These are phyloP conservation scores for Sugiyamaella paludigena DNA, from an alignment of 1,139 yeast species.

Conservation along the genomic window DNA sequence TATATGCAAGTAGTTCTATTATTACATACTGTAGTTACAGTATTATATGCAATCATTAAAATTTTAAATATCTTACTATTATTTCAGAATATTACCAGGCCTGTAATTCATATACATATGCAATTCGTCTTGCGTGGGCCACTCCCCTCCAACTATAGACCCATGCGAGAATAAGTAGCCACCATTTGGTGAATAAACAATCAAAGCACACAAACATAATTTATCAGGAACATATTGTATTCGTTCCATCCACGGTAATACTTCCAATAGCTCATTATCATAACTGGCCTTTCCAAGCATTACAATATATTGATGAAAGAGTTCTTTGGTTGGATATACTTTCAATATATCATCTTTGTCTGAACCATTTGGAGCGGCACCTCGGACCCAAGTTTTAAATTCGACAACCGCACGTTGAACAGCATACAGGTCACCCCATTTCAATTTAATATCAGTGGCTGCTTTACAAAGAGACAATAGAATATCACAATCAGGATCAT, in stretches of 20 bases:
- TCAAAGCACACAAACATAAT: slow-evolving; percentile 33
- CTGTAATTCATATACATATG: neutral
- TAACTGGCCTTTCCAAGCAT: slow-evolving; percentile 51
- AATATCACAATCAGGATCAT: slow-evolving; percentile 29
- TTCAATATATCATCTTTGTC: slow-evolving; percentile 37
- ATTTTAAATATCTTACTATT: too few relatives aligned
- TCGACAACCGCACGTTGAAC: slow-evolving; percentile 62
- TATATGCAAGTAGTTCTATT: too few relatives aligned
- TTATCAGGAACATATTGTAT: slow-evolving; percentile 48
- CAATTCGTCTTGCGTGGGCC: slow-evolving; percentile 35
- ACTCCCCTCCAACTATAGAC: slow-evolving; percentile 27
- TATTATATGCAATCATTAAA: too few relatives aligned
- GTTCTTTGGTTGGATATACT: slow-evolving; percentile 45
- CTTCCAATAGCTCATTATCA: slow-evolving; percentile 48
- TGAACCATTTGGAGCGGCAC: slow-evolving; percentile 30
- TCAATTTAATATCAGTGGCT: slow-evolving; percentile 26
- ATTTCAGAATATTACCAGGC: too few relatives aligned
- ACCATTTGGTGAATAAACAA: slow-evolving; percentile 35
- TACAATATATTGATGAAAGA: slow-evolving; percentile 54
- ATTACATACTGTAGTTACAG: too few relatives aligned
- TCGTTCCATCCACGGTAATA: slow-evolving; percentile 61
- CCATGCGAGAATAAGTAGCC: slow-evolving; percentile 32
- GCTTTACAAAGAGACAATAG: slow-evolving; percentile 30
- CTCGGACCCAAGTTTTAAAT: slow-evolving; percentile 45
- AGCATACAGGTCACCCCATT: slow-evolving; percentile 55